phyloP scores from a whole-genome alignment of 352 stramenopile species.

The Phytophthora foliorum region DNA sequence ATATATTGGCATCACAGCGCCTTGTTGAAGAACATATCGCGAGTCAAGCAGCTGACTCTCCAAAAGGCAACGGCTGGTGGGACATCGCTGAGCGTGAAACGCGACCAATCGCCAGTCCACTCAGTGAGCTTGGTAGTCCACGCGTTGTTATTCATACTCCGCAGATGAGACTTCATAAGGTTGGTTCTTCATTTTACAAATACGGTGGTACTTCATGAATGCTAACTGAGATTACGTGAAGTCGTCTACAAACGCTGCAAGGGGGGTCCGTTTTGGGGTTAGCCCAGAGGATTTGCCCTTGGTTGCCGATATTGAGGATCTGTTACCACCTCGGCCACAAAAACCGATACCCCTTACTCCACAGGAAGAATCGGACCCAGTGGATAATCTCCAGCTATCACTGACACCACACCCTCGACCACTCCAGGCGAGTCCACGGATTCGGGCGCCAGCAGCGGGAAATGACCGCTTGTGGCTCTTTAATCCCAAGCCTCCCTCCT shows the following conservation, averaged over 20 bases:
- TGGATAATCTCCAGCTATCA: constrained; percentile 51
- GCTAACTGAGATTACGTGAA: constrained; percentile 26
- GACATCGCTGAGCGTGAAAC: constrained; percentile 51
- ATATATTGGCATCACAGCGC: constrained; percentile 76
- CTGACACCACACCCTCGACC: constrained; percentile 59
- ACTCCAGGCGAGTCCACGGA: constrained; percentile 17
- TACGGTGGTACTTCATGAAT: background rate
- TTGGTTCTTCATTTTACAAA: constrained; percentile 18
- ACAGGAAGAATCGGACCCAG: constrained; percentile 62
- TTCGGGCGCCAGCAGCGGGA: constrained; percentile 12
- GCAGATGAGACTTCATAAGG: constrained; percentile 33
- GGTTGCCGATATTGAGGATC: constrained; percentile 68
- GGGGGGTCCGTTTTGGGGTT: constrained; percentile 18
- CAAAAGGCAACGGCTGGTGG: constrained; percentile 55
- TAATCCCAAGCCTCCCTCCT: constrained; percentile 47
- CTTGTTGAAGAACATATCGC: constrained; percentile 32
- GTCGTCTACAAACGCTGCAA: constrained; percentile 25
- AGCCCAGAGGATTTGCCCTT: constrained; percentile 52
- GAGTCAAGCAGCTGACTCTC: constrained; percentile 5
- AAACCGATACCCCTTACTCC: constrained; percentile 21
- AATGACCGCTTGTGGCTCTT: constrained; percentile 62
- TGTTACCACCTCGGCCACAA: constrained; percentile 62
- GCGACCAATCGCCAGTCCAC: constrained; percentile 37
- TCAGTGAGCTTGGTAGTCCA: constrained; percentile 65
- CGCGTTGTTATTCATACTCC: constrained; percentile 39